phyloP scores from a whole-genome alignment of 345 rosid species.

The Anastatica hierochuntica region DNA sequence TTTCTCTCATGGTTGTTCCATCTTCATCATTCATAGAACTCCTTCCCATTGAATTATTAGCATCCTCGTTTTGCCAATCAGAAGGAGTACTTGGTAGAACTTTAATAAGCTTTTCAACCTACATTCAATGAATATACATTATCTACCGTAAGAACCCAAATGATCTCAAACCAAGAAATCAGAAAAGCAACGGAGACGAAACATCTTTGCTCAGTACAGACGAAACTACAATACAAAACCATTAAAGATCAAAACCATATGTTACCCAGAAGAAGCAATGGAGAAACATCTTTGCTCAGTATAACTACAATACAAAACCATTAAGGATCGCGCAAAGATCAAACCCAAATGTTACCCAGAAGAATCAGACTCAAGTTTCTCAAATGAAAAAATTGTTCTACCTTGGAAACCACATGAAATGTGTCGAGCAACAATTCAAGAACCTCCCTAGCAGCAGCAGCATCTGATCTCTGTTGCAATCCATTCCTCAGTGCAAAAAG shows the following conservation, averaged over 20 bases:
- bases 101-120: slow-evolving; percentile 96
- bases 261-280: no score
- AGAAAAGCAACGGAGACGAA: no score
- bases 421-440: slow-evolving; percentile 81
- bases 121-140: slow-evolving; percentile 4
- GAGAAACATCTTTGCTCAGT: no score
- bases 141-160: neutral
- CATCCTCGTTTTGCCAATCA: slow-evolving; percentile 75
- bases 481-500: slow-evolving; percentile 67
- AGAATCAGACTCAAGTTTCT: no score
- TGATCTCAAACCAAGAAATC: no score
- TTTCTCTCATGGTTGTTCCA: slow-evolving; percentile 77
- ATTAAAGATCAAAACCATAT: no score
- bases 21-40: slow-evolving; percentile 41
- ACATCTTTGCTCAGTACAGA: no score
- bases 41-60: slow-evolving; percentile 31
- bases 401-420: slow-evolving; percentile 96
- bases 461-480: slow-evolving; percentile 88
- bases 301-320: no score
- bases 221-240: no score
- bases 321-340: no score
- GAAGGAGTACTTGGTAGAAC: slow-evolving; percentile 76
- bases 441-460: slow-evolving; percentile 78
- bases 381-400: no score
- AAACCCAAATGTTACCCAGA: no score